Evolutionary conservation across 2,329 filamentous ascomycete genomes (phyloP), one percentile per base, ranked within the genome.

Genomic region (Boeremia exigua): DNA sequence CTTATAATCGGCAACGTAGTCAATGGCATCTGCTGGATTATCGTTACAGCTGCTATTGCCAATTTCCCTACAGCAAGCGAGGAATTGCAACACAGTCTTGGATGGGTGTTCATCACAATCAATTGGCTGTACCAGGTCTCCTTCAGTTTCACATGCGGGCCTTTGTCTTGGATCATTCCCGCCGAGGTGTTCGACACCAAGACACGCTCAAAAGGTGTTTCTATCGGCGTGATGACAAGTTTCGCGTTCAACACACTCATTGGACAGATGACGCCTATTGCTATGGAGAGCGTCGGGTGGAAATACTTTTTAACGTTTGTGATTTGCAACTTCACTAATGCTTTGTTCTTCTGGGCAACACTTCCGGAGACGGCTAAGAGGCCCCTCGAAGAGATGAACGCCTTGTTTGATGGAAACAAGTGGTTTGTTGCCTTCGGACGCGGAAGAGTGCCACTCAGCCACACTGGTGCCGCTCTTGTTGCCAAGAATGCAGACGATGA

Each of bases 41-140:
- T 92, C 46, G 87, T 88, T 2, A 83, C 81, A 0, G 75, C 81
- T 12, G 69, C 86, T 48, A 72, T 86, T 9, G 83, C 82, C 9
- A 72, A 73, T 72, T 92, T 88, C 73, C 89, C 89, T 1, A 84
- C 88, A 1, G 78, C 73, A 1, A 75, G 73, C 43, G 77, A 80
- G 19, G 54, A 85, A 85, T 55, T 75, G 75, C 36, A 77, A 79
- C 5, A 88, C 88, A 1, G 81, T 82, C 6, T 91, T 88, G 87
- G 88, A 85, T 1, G 19, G 19, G 19, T 23, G 19, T 94, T 93
- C 75, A 93, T 93, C 58, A 83, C 86, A 66, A 81, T 85, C 65
- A 93, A 89, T 1, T 93, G 90, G 90, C 71, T 90, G 1, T 93
- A 91, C 81, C 92, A 93, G 76, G 89, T 92, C 78, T 88, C 82